phyloP scores from a whole-genome alignment of 768 basidiomycete genomes.

The Gloeophyllum trabeum region DNA sequence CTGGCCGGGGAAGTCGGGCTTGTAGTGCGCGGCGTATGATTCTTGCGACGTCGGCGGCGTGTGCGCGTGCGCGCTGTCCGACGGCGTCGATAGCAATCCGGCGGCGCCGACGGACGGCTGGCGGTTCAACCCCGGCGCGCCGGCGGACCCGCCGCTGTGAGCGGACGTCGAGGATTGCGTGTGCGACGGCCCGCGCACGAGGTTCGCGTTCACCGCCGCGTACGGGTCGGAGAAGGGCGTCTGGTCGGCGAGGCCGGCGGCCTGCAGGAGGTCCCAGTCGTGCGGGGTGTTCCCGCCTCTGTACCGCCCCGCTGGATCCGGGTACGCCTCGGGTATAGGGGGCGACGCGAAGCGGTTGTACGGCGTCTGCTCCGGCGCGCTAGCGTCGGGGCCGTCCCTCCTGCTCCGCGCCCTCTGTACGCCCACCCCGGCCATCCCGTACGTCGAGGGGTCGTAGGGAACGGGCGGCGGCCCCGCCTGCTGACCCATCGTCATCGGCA shows the following conservation, averaged over 20 bases:
- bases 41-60: background rate
- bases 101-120: background rate
- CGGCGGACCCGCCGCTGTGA: background rate
- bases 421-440: background rate
- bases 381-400: background rate
- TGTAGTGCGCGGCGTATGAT: conserved; percentile 4
- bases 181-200: too few relatives aligned
- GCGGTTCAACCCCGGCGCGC: background rate
- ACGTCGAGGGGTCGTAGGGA: background rate
- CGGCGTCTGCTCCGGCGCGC: too few relatives aligned
- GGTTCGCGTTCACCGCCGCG: too few relatives aligned
- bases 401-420: background rate
- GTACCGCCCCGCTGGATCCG: background rate
- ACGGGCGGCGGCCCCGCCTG: too few relatives aligned
- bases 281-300: background rate
- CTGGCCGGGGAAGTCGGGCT: conserved; percentile 1
- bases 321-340: background rate
- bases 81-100: background rate
- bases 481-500: background rate
- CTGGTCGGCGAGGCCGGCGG: background rate
- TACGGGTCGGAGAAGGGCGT: background rate
- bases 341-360: background rate
- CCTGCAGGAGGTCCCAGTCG: background rate
- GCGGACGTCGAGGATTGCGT: background rate
- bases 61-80: background rate